Percentiles rank a stretch among this genome's conserved stretches.
Conservation (phyloP, 257 asterid genomes). For the Rehmannia glutinosa region DNA sequence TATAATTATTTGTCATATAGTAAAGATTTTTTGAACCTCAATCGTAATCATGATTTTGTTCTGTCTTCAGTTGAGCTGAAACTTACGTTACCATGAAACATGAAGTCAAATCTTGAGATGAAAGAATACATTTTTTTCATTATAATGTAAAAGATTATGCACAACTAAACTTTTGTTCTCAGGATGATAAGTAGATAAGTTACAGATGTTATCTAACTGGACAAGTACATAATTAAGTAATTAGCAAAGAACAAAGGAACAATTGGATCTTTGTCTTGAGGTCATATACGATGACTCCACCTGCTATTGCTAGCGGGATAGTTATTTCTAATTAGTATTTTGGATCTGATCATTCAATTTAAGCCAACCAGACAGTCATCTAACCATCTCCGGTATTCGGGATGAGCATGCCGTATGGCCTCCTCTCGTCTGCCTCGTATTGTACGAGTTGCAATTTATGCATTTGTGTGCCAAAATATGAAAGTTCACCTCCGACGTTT, state of each 20-base stretch:
- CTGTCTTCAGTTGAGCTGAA: too few relatives aligned
- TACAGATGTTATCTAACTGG: too few relatives aligned
- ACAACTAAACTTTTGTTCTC: background rate
- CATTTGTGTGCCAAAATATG: conserved; percentile 58
- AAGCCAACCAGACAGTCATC: conserved; percentile 19
- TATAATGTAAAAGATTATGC: background rate
- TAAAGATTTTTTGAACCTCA: too few relatives aligned
- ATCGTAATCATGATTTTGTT: too few relatives aligned
- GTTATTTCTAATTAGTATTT: too few relatives aligned
- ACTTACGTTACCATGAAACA: too few relatives aligned
- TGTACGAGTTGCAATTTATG: conserved; percentile 55
- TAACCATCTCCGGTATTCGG: conserved; percentile 23
- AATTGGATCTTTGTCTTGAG: background rate
- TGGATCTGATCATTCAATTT: too few relatives aligned
- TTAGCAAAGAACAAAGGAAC: background rate
- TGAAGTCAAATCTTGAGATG: background rate
- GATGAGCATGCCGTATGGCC: conserved; percentile 33
- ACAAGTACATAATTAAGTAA: too few relatives aligned
- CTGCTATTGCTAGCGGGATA: too few relatives aligned
- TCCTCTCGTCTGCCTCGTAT: conserved; percentile 59
- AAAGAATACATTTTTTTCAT: conserved; percentile 11
- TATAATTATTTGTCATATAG: too few relatives aligned
- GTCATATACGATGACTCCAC: background rate
- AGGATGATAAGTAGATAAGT: background rate
- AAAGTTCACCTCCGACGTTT: conserved; percentile 51